Base-by-base conservation (phyloP, 352 stramenopile species). In the Aphanomyces euteiches region DNA sequence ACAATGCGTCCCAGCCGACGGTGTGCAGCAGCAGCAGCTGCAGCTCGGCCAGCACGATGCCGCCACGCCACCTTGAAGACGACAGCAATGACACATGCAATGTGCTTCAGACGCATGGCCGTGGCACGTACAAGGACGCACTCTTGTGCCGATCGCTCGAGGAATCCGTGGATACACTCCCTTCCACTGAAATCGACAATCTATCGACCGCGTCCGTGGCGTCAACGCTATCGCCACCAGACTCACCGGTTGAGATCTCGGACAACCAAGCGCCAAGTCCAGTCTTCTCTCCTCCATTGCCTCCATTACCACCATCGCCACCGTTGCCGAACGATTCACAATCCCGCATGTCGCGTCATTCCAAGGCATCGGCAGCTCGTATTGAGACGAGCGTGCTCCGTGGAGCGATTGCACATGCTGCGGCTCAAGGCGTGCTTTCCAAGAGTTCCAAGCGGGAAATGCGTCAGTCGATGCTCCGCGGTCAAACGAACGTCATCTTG, bases 381-480 rank as follows among this genome's bases (percentile, higher is more conserved):
- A n/a, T 70, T 36, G 47, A 70, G 15, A 59, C 64, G 5, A 34
- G 64, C n/a, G 43, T 28, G 36, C 59, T 70, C 39, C 64, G 64
- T 13, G 47, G 64, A 19, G 64, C 64, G 3, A 70, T 70, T 19
- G 64, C 64, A 17, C 64, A 70, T 36, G 64, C 64, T 5, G 15
- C 64, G 1, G 56, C 64, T 3, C 64, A 70, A 63, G 64, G 64
- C 54, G 64, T 70, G 7, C 40, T 70, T 3, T 63, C 64, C 37
- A 70, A 70, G 47, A 63, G 47, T 56, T 61, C 64, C 15, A 70
- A 70, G 40, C 48, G 64, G 5, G 64, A 70, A 34, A 61, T 70
- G 43, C 48, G 64, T 15, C 64, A 70, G 45, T 63, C 47, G 19
- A 70, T 70, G 6, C 37, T 70, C 34, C 64, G 64, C 40, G 64